Base-by-base conservation (phyloP, 352 stramenopile species). In the Phytophthora sojae region DNA sequence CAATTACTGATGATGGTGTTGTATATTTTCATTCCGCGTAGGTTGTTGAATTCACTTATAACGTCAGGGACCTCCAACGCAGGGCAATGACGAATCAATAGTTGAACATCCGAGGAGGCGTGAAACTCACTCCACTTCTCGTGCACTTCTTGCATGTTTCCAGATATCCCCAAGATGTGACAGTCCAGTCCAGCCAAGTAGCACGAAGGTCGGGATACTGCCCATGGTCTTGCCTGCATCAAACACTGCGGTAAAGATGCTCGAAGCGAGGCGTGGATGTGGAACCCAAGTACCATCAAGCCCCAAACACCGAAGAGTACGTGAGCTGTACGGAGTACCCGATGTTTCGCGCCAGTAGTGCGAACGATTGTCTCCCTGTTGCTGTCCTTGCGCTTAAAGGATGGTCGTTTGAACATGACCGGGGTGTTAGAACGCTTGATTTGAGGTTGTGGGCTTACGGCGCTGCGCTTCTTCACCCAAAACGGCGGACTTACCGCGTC, bases 11-110 rank as follows among this genome's bases (percentile, higher is more conserved):
- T 56, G 3, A 69, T 79, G 21, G 62, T 71, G 50, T 84, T 84
- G 61, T 80, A 81, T 4, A 77, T 58, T 58, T 84, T 80, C 25
- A 84, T 25, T 0, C 66, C 73, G 15, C 65, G 64, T 6, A 84
- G 47, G 12, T 69, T 69, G 4, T 29, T 30, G 26, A 81, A 81
- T 5, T 47, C 21, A 4, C 61, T 51, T 3, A 84, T 44, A 12
- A 49, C 35, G 11, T 51, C 1, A 1, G 72, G 65, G 4, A 81
- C 57, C 23, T 69, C 61, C 4, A 84, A 19, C 0, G 47, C 15
- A 4, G 64, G 39, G 44, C 77, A 84, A 54, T 84, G 73, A 12
- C 67, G 61, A 50, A 81, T 60, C n/a, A 76, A 44, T 5, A 84
- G 19, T 25, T 73, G 63, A 12, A 68, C 60, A 9, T 71, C 55